These are phyloP conservation scores for Phytophthora fragariaefolia DNA, from an alignment of 352 stramenopile genomes.

Conservation along the genomic window DNA sequence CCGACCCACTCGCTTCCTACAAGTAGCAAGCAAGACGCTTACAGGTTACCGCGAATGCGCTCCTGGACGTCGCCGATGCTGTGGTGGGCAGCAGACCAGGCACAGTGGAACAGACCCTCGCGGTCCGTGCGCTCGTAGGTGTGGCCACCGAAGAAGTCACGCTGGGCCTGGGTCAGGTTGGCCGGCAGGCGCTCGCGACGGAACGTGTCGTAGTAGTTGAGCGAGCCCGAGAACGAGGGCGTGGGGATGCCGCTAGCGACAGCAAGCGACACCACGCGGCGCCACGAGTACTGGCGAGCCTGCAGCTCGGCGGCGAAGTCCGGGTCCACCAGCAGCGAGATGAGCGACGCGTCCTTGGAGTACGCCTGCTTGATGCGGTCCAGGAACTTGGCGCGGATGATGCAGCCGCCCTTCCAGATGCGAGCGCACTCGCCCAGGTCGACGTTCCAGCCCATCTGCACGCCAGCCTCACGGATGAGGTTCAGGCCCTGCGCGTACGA, in stretches of 20 bases:
- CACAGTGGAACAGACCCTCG: constrained; percentile 96
- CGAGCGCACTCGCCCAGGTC: constrained; percentile 96
- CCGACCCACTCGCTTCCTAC: constrained; percentile 4
- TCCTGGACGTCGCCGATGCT: constrained; percentile 96
- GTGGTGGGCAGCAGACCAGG: constrained; percentile 98
- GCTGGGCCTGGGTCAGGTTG: constrained; percentile 99
- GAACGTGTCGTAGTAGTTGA: constrained; percentile 99
- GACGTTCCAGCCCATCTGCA: constrained; percentile 97
- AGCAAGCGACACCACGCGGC: constrained; percentile 96
- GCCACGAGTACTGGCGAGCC: constrained; percentile 95
- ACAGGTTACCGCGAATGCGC: constrained; percentile 93
- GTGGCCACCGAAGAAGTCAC: constrained; percentile 99
- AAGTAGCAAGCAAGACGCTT: constrained; percentile 37
- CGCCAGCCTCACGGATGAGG: constrained; percentile 94
- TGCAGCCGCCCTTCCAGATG: constrained; percentile 99
- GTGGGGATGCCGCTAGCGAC: constrained; percentile 94
- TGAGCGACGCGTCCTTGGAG: constrained; percentile 89
- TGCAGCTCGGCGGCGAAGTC: constrained; percentile 97
- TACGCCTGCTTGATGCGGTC: constrained; percentile 98
- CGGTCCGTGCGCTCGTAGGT: constrained; percentile 97
- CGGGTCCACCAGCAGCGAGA: constrained; percentile 98
- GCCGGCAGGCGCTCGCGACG: constrained; percentile 93
- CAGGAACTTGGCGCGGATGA: constrained; percentile 98
- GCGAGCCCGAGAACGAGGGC: constrained; percentile 91
- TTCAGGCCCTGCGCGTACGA: constrained; percentile 98